Base-by-base conservation (phyloP, 176 grass and related monocot species). In the Cocos nucifera region DNA sequence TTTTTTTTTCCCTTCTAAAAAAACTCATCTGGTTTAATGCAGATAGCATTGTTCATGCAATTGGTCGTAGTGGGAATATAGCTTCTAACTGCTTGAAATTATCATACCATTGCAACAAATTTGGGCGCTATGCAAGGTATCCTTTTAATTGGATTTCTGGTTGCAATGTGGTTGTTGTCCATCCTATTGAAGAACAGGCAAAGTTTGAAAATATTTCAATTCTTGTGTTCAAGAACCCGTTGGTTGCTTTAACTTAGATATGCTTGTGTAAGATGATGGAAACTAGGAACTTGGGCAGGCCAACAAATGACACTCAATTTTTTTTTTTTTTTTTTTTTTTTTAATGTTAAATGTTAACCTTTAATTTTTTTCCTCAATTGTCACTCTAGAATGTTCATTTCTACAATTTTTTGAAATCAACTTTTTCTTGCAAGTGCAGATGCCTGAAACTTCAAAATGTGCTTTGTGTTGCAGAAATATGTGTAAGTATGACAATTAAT, bases 381-480 rank as follows among this genome's bases (percentile, higher is more conserved):
- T 14, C 35, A 44, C 1, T 44, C 35, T 44, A 44, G 35, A 12
- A 44, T 44, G 35, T 44, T 0, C 9, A 44, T 44, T 44, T 44
- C 35, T 44, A 44, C 35, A 44, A 12, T 14, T 44, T 44, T 44
- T 44, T 44, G 35, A 44, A 44, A 44, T 44, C 35, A 44, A 14
- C 35, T 3, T 44, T 44, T 44, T 44, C 35, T 44, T 44, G 35
- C 7, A 4, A 2, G 6, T 80, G 21, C 30, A 80, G 77, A 69
- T 80, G 72, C 18, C 57, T 85, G 69, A 79, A 63, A 69, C 49
- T 90, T 48, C 87, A 79, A 79, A 85, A 72, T 64, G 87, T 85
- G 24, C 76, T 90, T 82, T 90, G 82, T 70, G 60, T 52, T 19
- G 15, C 56, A 23, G 87, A 86, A 71, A 63, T 68, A 76, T 85